phyloP scores from a whole-genome alignment of 169 alveolate genomes.

The Plasmodium gallinaceum region DNA sequence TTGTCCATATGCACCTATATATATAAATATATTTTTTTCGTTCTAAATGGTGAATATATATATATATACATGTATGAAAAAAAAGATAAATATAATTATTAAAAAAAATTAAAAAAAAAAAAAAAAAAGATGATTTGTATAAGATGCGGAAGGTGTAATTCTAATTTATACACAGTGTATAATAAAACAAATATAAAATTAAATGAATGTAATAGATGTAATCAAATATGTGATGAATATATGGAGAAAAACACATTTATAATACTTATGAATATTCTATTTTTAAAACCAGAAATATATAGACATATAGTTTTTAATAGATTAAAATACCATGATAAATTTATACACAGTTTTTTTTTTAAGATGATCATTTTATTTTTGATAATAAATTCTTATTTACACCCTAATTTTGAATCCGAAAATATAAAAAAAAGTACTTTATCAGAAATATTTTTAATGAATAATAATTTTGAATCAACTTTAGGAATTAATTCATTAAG shows the following conservation, averaged over 20 bases:
- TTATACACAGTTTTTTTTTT: constrained; percentile 49
- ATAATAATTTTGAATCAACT: constrained; percentile 30
- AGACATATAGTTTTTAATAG: constrained; percentile 71
- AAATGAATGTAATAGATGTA: constrained; percentile 60
- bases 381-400: constrained; percentile 71
- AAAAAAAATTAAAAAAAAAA: not conserved
- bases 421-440: constrained; percentile 11
- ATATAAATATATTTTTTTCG: too few species aligned
- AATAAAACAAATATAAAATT: constrained; percentile 65
- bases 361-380: constrained; percentile 53
- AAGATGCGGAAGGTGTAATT: constrained; percentile 68
- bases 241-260: constrained; percentile 53
- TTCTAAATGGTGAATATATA: too few species aligned
- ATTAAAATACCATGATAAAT: constrained; percentile 48
- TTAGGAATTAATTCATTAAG: not conserved
- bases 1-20: too few species aligned
- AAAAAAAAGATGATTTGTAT: constrained; percentile 48
- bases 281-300: constrained; percentile 68
- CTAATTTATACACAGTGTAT: constrained; percentile 53
- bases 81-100: too few species aligned
- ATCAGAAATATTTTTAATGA: constrained; percentile 17
- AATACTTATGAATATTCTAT: constrained; percentile 58
- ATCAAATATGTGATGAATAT: constrained; percentile 71
- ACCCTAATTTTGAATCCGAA: constrained; percentile 65
- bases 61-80: too few species aligned